Evolutionary conservation across 2,329 filamentous ascomycete species (phyloP).

Genomic region (Eutypella sp.): DNA sequence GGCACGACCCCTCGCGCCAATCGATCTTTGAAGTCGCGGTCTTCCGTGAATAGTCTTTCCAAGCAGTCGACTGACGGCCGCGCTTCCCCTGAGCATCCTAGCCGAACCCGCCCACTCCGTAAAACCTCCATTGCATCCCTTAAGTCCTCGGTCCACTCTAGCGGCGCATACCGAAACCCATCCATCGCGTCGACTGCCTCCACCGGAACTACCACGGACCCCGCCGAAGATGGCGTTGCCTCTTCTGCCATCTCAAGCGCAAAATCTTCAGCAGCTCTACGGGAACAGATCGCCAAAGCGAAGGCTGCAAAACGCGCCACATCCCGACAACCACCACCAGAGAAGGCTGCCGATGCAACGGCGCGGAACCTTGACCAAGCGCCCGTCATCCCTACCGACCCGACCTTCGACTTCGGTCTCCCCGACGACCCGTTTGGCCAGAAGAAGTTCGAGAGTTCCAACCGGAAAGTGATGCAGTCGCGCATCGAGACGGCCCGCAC

Average conservation of each 20-base stretch:
- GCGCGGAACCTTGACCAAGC: conserved; percentile 23
- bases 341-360: conserved; percentile 14
- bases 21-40: conserved; percentile 43
- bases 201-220: conserved; percentile 32
- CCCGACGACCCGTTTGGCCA: conserved; percentile 68
- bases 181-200: conserved; percentile 34
- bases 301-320: conserved; percentile 70
- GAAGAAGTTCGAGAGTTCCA: conserved; percentile 49
- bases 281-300: conserved; percentile 89
- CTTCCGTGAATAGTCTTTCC: conserved; percentile 49
- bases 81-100: conserved; percentile 16
- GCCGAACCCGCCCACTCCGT: conserved; percentile 23
- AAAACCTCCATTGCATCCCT: conserved; percentile 35
- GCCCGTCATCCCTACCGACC: conserved; percentile 42
- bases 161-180: conserved; percentile 27
- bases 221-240: conserved; percentile 25
- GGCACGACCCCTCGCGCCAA: conserved; percentile 43
- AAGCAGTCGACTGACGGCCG: conserved; percentile 45
- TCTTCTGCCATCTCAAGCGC: conserved; percentile 27
- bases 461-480: conserved; percentile 64
- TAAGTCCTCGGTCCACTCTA: conserved; percentile 33
- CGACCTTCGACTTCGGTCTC: conserved; percentile 54
- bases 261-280: conserved; percentile 74
- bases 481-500: conserved; percentile 68
- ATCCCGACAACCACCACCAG: conserved; percentile 28